Evolutionary conservation across 495 filamentous ascomycete species (phyloP), one percentile per base, ranked within the genome.

Genomic region (Xylona heveae): DNA sequence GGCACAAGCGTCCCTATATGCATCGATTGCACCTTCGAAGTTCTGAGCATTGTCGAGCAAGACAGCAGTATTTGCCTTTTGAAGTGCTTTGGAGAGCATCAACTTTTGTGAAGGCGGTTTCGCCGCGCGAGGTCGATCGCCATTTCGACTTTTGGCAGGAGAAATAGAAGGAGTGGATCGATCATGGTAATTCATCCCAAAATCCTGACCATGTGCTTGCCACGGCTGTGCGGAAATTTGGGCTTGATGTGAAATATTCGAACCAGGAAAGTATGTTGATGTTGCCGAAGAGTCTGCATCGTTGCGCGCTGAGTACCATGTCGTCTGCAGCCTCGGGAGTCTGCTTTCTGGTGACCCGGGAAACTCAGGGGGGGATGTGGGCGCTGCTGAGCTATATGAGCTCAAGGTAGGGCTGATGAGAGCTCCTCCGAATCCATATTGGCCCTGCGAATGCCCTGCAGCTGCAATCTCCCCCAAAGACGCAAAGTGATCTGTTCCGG

Each of bases 51-150:
- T 90, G 50, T 97, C 88, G 19, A 95, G 67, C 34, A 90, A 62
- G 10, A 97, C 88, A 5, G 88, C 88, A 15, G 79, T 88, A 42
- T 94, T 92, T 23, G 88, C 88, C 52, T 93, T 93, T 42, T 90
- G 73, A 25, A 97, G 55, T 5, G 88, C 88, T 45, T 76, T 82
- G 3, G 83, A 88, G 12, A 97, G 60, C 78, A 93, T 94, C 15
- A 71, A 71, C 53, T 90, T 93, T 44, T 92, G 78, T 1, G 78
- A 81, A 6, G 54, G 53, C 24, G 50, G 50, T 35, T 59, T 62
- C 14, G 17, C n/a, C 24, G 19, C 28, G 10, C 35, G 14, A 10
- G 19, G 18, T 33, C 31, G 19, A 14, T 23, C 31, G 13, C 31
- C 8, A 10, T 13, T 13, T 29, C 30, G 27, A 13, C 27, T 7